Evolutionary conservation across 2,329 filamentous ascomycete species (phyloP).

Genomic region (Zalaria sp.): DNA sequence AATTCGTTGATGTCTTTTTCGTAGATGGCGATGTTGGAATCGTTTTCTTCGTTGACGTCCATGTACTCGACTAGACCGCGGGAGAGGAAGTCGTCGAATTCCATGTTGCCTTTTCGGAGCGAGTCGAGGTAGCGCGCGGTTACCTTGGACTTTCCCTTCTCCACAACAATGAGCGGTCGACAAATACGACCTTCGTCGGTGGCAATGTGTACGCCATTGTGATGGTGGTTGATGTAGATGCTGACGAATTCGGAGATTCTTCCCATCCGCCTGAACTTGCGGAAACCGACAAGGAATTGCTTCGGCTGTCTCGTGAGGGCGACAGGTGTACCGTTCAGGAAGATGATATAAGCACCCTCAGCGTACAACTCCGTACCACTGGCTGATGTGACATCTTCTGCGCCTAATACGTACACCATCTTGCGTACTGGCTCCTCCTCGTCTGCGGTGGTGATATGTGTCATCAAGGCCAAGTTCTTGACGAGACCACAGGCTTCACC

Average conservation of each 20-base stretch:
- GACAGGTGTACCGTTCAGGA: constrained; percentile 89
- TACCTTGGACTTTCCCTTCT: constrained; percentile 71
- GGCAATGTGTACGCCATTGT: constrained; percentile 83
- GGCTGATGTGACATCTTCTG: constrained; percentile 66
- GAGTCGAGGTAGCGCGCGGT: constrained; percentile 65
- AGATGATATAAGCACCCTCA: constrained; percentile 74
- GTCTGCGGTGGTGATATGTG: constrained; percentile 93
- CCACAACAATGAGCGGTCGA: constrained; percentile 87
- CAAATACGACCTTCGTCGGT: constrained; percentile 97
- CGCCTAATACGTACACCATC: constrained; percentile 74
- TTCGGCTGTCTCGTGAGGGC: constrained; percentile 79
- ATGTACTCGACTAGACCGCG: constrained; percentile 89
- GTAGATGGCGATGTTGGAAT: constrained; percentile 81
- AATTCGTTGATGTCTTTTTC: constrained; percentile 69
- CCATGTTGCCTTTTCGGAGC: constrained; percentile 67
- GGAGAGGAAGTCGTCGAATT: constrained; percentile 88
- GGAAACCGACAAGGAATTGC: constrained; percentile 70
- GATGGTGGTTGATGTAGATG: constrained; percentile 89
- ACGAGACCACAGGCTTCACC: constrained; percentile 96
- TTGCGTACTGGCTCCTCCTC: constrained; percentile 82
- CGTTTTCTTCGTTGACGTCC: constrained; percentile 97
- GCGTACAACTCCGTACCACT: constrained; percentile 78
- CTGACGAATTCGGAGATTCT: constrained; percentile 93
- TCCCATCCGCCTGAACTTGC: constrained; percentile 74
- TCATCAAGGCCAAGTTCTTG: constrained; percentile 97